Evolutionary conservation across 2,329 filamentous ascomycete genomes (phyloP).

Genomic region (Erysiphe pulchra): DNA sequence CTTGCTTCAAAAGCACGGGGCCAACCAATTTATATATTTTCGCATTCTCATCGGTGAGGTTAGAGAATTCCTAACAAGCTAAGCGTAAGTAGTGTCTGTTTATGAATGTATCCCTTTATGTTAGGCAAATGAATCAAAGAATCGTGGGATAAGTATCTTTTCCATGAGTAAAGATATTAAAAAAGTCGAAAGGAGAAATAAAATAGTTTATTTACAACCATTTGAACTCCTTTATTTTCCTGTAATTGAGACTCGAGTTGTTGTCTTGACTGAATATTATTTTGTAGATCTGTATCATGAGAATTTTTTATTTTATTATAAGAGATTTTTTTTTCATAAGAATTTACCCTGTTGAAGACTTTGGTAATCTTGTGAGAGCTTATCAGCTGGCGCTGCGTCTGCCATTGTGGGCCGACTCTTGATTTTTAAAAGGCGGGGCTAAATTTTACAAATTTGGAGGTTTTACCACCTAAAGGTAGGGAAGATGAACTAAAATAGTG

Average conservation of each 20-base stretch:
- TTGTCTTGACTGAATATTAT: conserved; percentile 52
- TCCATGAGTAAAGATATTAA: too few relatives aligned
- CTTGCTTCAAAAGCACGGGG: conserved; percentile 82
- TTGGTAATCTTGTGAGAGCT: conserved; percentile 67
- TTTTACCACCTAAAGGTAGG: too few relatives aligned
- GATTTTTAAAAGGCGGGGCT: too few relatives aligned
- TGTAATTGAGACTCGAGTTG: conserved; percentile 84
- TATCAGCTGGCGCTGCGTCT: conserved; percentile 50
- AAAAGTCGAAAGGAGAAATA: not conserved
- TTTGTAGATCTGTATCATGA: conserved; percentile 42
- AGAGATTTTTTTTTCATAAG: not conserved
- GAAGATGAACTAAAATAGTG: too few relatives aligned
- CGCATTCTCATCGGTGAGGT: conserved; percentile 45
- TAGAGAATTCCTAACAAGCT: conserved; percentile 45
- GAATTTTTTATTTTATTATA: not conserved
- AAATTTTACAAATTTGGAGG: too few relatives aligned
- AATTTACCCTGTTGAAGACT: conserved; percentile 52
- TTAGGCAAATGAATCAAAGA: too few relatives aligned
- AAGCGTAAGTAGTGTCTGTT: conserved; percentile 1
- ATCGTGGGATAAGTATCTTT: too few relatives aligned
- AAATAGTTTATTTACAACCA: conserved; percentile 21
- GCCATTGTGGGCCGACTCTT: conserved; percentile 24
- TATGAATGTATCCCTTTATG: too few relatives aligned
- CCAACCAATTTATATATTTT: conserved; percentile 92
- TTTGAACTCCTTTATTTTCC: conserved; percentile 72